Evolutionary conservation across 2,329 filamentous ascomycete species (phyloP), one percentile per base, ranked within the genome.

Genomic region (Lachnellula arida): DNA sequence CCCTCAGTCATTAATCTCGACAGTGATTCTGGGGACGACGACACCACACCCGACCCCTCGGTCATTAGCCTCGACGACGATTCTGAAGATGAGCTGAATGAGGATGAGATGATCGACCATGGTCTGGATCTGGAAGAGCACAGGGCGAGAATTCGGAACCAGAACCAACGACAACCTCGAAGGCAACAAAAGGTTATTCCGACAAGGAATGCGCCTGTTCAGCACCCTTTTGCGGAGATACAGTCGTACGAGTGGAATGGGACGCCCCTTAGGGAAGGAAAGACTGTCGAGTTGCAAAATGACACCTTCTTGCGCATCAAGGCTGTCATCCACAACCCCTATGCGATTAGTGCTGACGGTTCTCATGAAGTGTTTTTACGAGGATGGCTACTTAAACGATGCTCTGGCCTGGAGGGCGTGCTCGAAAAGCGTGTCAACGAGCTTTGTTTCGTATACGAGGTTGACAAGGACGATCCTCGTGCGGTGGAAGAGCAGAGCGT

Each of bases 381-480:
- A 22, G 81, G 81, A 0, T 67, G 72, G 3, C 67, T 69, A 0
- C 67, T 80, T 1, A 64, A 72, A 0, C 68, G 73, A 0, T 65
- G 68, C 0, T 66, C 66, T 2, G 55, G 68, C 1, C 59, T 74
- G 15, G 58, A 68, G 2, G 71, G 70, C 0, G 54, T 69, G 67
- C 2, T 70, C 74, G 5, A 63, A 69, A 4, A 68, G 69, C 8
- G 65, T 67, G 1, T 68, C 0, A 76, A 80, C 46, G 80, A 82
- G 56, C 54, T 82, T 0, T 22, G 71, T 72, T 74, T 56, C 9
- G 53, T 19, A 19, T 19, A 58, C 23, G 68, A 76, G 3, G 59
- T 75, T 2, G 69, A 74, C 5, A 54, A 70, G 0, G 69, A 74
- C 5, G 73, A 78, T 37, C 56, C 59, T 0, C 58, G 71, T 3